Evolutionary conservation across 1,139 yeast species (phyloP).

Genomic region (Komagataea norvegica): DNA sequence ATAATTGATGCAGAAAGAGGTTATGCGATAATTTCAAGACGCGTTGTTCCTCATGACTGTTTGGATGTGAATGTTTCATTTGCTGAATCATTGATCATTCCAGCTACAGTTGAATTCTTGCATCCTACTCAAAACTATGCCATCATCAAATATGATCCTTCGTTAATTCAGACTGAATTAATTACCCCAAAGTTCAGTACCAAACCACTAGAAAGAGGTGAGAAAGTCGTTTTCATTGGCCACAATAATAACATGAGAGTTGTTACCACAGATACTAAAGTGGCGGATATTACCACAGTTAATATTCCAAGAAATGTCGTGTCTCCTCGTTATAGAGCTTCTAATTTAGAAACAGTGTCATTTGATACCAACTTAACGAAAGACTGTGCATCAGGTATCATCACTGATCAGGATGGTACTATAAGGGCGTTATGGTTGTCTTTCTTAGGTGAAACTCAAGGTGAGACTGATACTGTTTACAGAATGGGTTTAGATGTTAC

Average conservation of each 20-base stretch:
- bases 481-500: conserved; percentile 77
- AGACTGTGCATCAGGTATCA: conserved; percentile 76
- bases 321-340: conserved; percentile 80
- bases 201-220: conserved; percentile 67
- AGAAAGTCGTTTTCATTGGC: conserved; percentile 71
- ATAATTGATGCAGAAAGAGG: conserved; percentile 79
- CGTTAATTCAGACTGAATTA: conserved; percentile 56
- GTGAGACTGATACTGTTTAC: conserved; percentile 55
- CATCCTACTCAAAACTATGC: conserved; percentile 91
- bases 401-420: conserved; percentile 75
- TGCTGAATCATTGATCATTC: conserved; percentile 81
- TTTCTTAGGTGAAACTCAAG: conserved; percentile 66
- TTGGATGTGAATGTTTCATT: conserved; percentile 73
- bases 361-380: conserved; percentile 69
- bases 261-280: conserved; percentile 70
- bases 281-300: conserved; percentile 70
- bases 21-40: conserved; percentile 72
- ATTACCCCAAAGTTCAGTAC: conserved; percentile 59
- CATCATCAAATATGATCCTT: conserved; percentile 77
- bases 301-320: conserved; percentile 66
- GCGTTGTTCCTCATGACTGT: conserved; percentile 79
- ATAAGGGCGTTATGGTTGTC: conserved; percentile 83
- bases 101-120: conserved; percentile 74
- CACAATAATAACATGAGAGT: conserved; percentile 67
- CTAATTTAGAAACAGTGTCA: conserved; percentile 72